Evolutionary conservation across 2,329 filamentous ascomycete genomes (phyloP), one percentile per base, ranked within the genome.

Genomic region (Epichloe bromicola): DNA sequence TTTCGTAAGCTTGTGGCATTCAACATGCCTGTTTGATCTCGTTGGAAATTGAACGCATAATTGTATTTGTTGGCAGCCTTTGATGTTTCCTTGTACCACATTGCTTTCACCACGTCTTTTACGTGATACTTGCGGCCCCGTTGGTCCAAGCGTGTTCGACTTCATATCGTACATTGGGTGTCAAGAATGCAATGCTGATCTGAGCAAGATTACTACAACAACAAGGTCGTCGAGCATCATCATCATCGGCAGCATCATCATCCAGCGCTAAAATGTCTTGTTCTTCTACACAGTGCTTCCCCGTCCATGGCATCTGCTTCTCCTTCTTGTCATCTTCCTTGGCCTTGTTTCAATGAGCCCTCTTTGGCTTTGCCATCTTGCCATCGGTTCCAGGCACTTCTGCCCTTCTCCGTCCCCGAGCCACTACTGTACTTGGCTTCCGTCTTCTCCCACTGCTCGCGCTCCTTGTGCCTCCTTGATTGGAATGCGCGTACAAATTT

Each of bases 401-500:
- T 62, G 1, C 67, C 70, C 53, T 69, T 69, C 51, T 76, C 74
- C 12, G 66, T 71, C 3, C 79, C 80, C n/a, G 77, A 76, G 19
- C 80, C 80, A 8, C 78, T 79, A 1, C 74, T 77, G 62, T 78
- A 88, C 57, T 72, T 75, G 55, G 74, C 74, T 68, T 88, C 83
- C 54, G 85, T 78, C 54, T 82, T 76, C 62, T 87, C 83, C 83
- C 85, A 90, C 59, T 76, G 72, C 57, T 71, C 63, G 51, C 84
- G 70, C 70, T 88, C 85, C 44, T 83, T 71, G 26, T 73, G 68
- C 41, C 76, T 70, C 38, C 85, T 69, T 17, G 83, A 84, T 48
- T 81, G 69, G 56, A 78, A 88, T 0, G 86, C 85, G 38, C 82
- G 71, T 5, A 82, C 75, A 61, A 90, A 90, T 59, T 78, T 79